These are phyloP conservation scores for Cyclotella sp. DNA, from an alignment of 108 stramenopile genomes.

Conservation along the genomic window DNA sequence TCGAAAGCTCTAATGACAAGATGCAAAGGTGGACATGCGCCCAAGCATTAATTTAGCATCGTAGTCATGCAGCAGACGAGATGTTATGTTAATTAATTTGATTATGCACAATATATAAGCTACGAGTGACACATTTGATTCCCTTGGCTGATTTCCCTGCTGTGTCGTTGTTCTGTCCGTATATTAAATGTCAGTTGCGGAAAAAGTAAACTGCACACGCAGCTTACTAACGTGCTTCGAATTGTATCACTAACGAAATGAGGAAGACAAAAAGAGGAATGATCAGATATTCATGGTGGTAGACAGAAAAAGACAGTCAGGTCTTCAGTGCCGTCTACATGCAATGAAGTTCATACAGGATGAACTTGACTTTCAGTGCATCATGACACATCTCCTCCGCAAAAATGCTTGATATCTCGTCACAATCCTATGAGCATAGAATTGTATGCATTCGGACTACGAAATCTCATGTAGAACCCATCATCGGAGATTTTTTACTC, in stretches of 20 bases:
- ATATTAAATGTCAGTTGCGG: neutral
- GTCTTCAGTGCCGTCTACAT: too few species aligned
- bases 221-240: constrained; percentile 66
- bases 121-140: too few species aligned
- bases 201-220: neutral
- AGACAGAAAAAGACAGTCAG: constrained; percentile 3
- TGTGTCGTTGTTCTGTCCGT: neutral
- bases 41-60: too few species aligned
- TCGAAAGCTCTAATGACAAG: too few species aligned
- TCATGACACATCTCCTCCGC: constrained; percentile 36
- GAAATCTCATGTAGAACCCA: constrained; percentile 56
- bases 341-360: neutral
- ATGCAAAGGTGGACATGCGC: too few species aligned
- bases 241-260: constrained; percentile 76
- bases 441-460: constrained; percentile 15
- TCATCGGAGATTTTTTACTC: constrained; percentile 35
- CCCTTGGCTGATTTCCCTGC: too few species aligned
- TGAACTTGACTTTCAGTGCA: constrained; percentile 1
- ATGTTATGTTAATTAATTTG: too few species aligned
- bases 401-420: constrained; percentile 22
- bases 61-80: too few species aligned
- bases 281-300: neutral
- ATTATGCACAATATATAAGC: too few species aligned
- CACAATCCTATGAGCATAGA: constrained; percentile 5
- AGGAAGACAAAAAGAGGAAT: neutral